Evolutionary conservation across 2,329 filamentous ascomycete genomes (phyloP), one percentile per base, ranked within the genome.

Genomic region (Beauveria scarabaeidicola): DNA sequence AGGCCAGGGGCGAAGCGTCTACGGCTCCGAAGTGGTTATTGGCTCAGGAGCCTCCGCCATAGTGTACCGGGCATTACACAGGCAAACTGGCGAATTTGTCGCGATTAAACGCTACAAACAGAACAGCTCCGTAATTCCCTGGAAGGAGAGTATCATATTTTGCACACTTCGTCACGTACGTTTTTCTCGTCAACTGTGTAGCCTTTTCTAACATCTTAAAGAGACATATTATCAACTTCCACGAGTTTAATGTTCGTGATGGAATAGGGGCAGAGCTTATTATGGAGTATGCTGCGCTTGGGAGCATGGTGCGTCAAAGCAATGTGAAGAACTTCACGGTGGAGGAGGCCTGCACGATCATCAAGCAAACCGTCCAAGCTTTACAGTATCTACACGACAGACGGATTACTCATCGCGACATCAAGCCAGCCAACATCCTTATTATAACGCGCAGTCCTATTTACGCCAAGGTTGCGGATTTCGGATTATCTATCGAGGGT

Each of bases 381-480:
- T 15, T 40, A 4, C 4, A 13, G 4, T 15, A 40, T 13, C 38
- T 40, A 15, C 38, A 40, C 13, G 15, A 13, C 38, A 40, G 7
- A 13, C 8, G 13, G 13, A 40, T 15, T 13, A 15, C 38, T 15
- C 38, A 40, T 13, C 38, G 38, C 38, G 38, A 40, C 38, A 21
- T 59, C 19, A 59, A 59, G 25, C 48, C 48, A 6, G 57, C 11
- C 19, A 59, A 59, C 19, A 59, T 59, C 5, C 57, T 59, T 11
- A 25, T 59, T 17, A 23, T 38, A 3, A 41, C 23, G 5, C 48
- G 57, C 5, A 10, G 40, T 10, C 57, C 57, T 5, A 21, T 59
- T 2, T 50, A 46, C 50, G 27, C 44, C 40, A 59, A 59, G 41
- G n/a, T 59, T 4, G 21, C 57, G 38, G 57, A 59, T 32, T 59